These are phyloP conservation scores for Globisporangium apiculatum DNA, from an alignment of 352 stramenopile species.

Conservation along the genomic window DNA sequence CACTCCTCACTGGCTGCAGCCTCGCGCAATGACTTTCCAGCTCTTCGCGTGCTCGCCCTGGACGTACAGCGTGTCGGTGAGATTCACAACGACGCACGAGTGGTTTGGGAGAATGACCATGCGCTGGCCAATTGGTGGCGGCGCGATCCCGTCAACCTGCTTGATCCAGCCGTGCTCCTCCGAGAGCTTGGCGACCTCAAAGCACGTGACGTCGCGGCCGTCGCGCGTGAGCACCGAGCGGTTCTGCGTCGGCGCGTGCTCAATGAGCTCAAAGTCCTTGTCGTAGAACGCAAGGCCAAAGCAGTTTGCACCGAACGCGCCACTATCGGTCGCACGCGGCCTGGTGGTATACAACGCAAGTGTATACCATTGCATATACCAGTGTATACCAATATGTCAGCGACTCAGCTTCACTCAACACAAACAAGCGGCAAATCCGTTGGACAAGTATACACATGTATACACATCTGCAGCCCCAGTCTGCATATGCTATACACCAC, in stretches of 20 bases:
- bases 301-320: slow-evolving; percentile 42
- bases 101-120: slow-evolving; percentile 70
- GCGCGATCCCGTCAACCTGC: slow-evolving; percentile 39
- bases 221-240: slow-evolving; percentile 19
- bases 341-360: background rate
- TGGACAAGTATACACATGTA: background rate
- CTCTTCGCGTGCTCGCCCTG: slow-evolving; percentile 34
- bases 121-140: slow-evolving; percentile 39
- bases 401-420: too few species aligned
- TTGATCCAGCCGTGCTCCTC: slow-evolving; percentile 72
- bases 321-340: slow-evolving; percentile 14
- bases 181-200: slow-evolving; percentile 61
- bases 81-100: slow-evolving; percentile 56
- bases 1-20: slow-evolving; percentile 39
- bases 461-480: too few species aligned
- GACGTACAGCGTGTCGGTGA: slow-evolving; percentile 56
- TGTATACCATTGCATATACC: too few species aligned
- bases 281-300: slow-evolving; percentile 65
- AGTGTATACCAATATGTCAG: too few species aligned
- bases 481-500: background rate
- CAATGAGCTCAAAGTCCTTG: slow-evolving; percentile 52
- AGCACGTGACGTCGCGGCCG: slow-evolving; percentile 40
- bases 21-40: slow-evolving; percentile 49
- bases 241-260: slow-evolving; percentile 39
- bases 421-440: background rate